Evolutionary conservation across 495 filamentous ascomycete species (phyloP), one percentile per base, ranked within the genome.

Genomic region (Penicillium daleae): DNA sequence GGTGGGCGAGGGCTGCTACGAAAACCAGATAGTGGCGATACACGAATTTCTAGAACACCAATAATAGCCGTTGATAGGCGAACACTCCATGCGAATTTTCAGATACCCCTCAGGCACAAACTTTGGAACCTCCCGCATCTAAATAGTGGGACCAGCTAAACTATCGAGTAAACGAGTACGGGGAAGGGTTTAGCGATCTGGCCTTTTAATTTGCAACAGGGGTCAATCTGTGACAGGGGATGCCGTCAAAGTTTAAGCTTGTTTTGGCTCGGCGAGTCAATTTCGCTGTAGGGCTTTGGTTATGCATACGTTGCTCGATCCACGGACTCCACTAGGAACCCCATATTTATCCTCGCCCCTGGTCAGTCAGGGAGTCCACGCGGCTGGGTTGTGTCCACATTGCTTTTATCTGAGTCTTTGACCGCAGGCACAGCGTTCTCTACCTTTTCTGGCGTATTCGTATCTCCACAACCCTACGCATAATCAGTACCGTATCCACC

Each of bases 141-240:
- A 27, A 29, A n/a, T 17, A 6, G 46, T 50, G 46, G 46, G 12
- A 17, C 24, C 46, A 50, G 21, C 42, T 46, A 46, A n/a, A 12
- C 42, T 46, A 22, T 50, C 46, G 9, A 27, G 22, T 49, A 27
- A 49, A 17, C 6, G 46, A 12, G 13, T 29, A 49, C 24, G 46
- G 46, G 46, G 46, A 50, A 50, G 29, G 46, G 27, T 29, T 29
- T 50, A 29, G 46, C 46, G 46, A 50, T 50, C 46, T 50, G 46
- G 46, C 46, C 46, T 50, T 50, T 29, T 9, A 50, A 26, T 50
- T 50, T 29, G 46, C 22, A 50, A 50, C 46, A 50, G 46, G 46
- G 46, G 42, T 27, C 24, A 50, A 50, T 50, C 24, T n/a, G 46
- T 12, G 12, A 29, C 24, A 50, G 24, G 46, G 24, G 46, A 4